Conservation (phyloP, 495 filamentous ascomycete species). For the Aspergillus sclerotiicarbonarius region DNA sequence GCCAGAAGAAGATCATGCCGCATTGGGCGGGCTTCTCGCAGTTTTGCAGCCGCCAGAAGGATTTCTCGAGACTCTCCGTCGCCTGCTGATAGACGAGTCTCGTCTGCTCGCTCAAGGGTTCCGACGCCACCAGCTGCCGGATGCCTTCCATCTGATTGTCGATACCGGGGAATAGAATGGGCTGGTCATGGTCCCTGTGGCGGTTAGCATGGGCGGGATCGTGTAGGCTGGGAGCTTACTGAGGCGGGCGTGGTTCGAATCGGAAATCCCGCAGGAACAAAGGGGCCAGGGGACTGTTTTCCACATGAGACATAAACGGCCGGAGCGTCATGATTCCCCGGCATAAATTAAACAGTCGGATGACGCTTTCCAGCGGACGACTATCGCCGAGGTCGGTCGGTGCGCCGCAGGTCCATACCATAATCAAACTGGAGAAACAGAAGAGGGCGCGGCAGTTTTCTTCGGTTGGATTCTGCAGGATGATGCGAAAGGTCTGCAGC, state of each 20-base stretch:
- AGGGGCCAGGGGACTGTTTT: background rate
- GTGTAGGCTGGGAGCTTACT: background rate
- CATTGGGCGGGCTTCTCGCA: background rate
- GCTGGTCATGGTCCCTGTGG: background rate
- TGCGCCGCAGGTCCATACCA: slow-evolving; percentile 10
- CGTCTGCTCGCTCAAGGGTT: background rate
- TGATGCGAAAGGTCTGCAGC: background rate
- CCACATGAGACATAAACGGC: background rate
- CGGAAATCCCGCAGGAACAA: background rate
- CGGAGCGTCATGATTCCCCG: background rate
- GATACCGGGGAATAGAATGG: background rate
- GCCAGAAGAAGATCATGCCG: slow-evolving; percentile 6
- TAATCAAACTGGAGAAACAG: slow-evolving; percentile 7
- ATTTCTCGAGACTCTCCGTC: background rate
- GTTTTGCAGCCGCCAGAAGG: background rate
- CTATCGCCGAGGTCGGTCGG: background rate
- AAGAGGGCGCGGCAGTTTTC: slow-evolving; percentile 11
- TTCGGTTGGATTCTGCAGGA: background rate
- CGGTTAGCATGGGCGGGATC: background rate
- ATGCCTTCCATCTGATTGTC: background rate
- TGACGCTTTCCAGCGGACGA: background rate
- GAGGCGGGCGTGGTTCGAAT: background rate
- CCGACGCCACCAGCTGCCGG: background rate
- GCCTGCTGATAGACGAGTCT: background rate
- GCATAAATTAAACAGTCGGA: background rate